Percentiles rank a stretch among this genome's conserved stretches.
Evolutionary conservation across 768 basidiomycete genomes (phyloP).

Genomic region (Coprinopsis marcescibilis): DNA sequence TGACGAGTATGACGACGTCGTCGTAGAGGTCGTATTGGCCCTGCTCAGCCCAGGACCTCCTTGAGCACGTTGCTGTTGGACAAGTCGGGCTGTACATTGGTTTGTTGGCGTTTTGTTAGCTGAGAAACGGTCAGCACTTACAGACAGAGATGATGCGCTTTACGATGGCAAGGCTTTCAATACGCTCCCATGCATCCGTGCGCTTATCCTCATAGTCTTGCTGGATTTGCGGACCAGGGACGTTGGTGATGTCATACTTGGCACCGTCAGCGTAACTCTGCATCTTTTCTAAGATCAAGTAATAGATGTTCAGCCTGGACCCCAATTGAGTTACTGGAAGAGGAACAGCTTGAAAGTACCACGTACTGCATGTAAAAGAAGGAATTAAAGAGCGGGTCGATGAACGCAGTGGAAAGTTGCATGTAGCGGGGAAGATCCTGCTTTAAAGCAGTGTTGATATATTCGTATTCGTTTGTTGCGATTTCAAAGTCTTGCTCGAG

Average conservation of each 20-base stretch:
- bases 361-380: constrained; percentile 99
- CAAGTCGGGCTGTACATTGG: constrained; percentile 50
- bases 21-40: constrained; percentile 27
- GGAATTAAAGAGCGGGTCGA: constrained; percentile 96
- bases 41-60: constrained; percentile 23
- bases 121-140: no score
- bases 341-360: neutral
- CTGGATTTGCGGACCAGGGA: constrained; percentile 64
- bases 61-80: constrained; percentile 44
- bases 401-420: constrained; percentile 79
- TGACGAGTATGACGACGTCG: constrained; percentile 29
- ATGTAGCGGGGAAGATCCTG: constrained; percentile 93
- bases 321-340: neutral
- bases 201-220: constrained; percentile 73
- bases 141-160: constrained; percentile 85
- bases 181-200: constrained; percentile 73
- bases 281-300: constrained; percentile 91
- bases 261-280: constrained; percentile 75
- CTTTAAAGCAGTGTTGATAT: constrained; percentile 86
- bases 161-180: constrained; percentile 77
- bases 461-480: constrained; percentile 89
- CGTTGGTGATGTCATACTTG: constrained; percentile 68
- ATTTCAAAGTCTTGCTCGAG: constrained; percentile 95
- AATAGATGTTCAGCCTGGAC: constrained; percentile 86
- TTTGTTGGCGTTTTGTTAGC: no score